Percentiles rank a stretch among this genome's conserved stretches.
phyloP scores from a whole-genome alignment of 148 eudicot genomes.

The Salicornia ramosissima region DNA sequence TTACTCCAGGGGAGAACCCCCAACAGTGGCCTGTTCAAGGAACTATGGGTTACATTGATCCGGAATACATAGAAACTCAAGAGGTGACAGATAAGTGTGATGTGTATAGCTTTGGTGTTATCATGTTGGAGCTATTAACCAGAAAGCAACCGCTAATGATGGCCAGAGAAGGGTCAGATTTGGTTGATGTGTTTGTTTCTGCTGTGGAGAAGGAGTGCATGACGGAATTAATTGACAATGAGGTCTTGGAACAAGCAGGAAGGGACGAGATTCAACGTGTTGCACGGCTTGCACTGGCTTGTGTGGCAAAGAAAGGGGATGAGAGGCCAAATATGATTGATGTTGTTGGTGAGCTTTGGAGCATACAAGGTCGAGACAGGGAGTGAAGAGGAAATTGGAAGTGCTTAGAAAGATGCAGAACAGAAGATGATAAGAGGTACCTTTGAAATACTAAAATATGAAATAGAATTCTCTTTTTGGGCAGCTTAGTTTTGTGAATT shows the following conservation, averaged over 20 bases:
- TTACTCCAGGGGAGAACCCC: conserved; percentile 24
- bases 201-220: conserved; percentile 8
- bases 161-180: conserved; percentile 9
- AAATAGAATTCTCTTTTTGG: too few relatives aligned
- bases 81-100: conserved; percentile 30
- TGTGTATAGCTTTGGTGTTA: conserved; percentile 29
- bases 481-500: too few relatives aligned
- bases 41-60: conserved; percentile 34
- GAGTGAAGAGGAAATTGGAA: background rate
- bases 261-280: conserved; percentile 15
- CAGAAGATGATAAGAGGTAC: too few relatives aligned
- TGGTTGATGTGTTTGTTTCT: conserved; percentile 26
- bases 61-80: conserved; percentile 22
- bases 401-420: too few relatives aligned
- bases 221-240: conserved; percentile 23
- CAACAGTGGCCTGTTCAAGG: conserved; percentile 28
- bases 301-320: conserved; percentile 24
- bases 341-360: conserved; percentile 20
- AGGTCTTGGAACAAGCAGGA: conserved; percentile 12
- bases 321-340: conserved; percentile 30
- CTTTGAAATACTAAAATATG: too few relatives aligned
- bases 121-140: conserved; percentile 19
- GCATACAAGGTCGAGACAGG: background rate
- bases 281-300: conserved; percentile 22
- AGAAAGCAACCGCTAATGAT: conserved; percentile 17